Base-by-base conservation (phyloP, 2,329 filamentous ascomycete genomes). In the Akanthomyces uredinophilus region DNA sequence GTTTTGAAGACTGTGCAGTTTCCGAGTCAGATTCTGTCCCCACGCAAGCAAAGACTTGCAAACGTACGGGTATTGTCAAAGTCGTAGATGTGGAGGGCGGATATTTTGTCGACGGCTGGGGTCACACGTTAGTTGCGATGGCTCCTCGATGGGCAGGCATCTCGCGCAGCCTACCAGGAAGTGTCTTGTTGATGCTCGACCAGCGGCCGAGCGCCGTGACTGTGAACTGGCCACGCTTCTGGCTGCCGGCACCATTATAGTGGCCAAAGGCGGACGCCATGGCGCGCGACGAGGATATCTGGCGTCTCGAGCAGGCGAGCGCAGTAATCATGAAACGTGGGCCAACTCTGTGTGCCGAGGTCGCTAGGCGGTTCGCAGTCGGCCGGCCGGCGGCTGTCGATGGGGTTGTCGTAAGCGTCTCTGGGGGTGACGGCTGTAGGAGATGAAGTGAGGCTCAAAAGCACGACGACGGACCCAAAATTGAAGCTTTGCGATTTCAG, bases 1-100 rank as follows among this genome's bases (percentile, higher is more conserved):
- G 91, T 96, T 69, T 88, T 87, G 79, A 99, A 99, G 54, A 99
- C 90, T 92, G 69, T 11, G 37, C 24, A 47, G 35, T 29, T 35
- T 59, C 47, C n/a, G 47, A 32, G 24, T 46, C 61, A 49, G 51
- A 66, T 27, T n/a, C 27, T 6, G 46, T 35, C 10, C 27, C 13
- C 32, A 22, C 32, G 59, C 65, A 22, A 24, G 49, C 5, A 29
- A 44, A 49, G 35, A 55, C 44, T 24, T 32, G 54, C 61, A 43
- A 55, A 66, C 88, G 73, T 79, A 94, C 91, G 78, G 43, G 94
- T 98, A 72, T 99, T 98, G 76, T 99, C 95, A 74, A 98, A 99
- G 75, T 99, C 95, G 78, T 98, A 98, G 68, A 99, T 84, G 72
- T 98, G 94, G 58, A 99, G 86, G 10, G 86, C 78, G 72, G 86